A percentile compares a stretch with the other conserved stretches of the same genome.
Conservation (phyloP, 768 basidiomycete species). For the Hypholoma sublateritium region DNA sequence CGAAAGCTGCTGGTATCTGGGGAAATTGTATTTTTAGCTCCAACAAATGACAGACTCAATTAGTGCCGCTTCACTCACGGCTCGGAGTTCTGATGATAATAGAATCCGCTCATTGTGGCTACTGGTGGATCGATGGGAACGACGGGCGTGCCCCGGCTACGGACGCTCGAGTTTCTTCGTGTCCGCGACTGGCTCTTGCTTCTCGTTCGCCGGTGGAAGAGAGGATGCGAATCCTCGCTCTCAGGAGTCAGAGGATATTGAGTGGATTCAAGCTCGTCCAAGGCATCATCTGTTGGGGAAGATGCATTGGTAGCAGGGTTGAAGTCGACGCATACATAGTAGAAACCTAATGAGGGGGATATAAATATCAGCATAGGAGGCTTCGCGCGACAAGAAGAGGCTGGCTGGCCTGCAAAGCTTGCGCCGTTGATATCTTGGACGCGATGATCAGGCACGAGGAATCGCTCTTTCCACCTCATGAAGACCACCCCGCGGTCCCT, state of each 20-base stretch:
- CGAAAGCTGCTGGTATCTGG: constrained; percentile 87
- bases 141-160: constrained; percentile 48
- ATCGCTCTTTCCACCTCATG: constrained; percentile 97
- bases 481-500: constrained; percentile 82
- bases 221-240: constrained; percentile 17
- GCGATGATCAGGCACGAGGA: constrained; percentile 92
- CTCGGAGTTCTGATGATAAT: constrained; percentile 91
- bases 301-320: constrained; percentile 56
- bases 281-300: constrained; percentile 24
- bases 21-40: constrained; percentile 8
- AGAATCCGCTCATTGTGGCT: constrained; percentile 87
- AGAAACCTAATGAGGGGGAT: constrained; percentile 64
- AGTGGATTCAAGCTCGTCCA: constrained; percentile 6
- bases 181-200: constrained; percentile 33
- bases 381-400: background rate
- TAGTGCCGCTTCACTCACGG: constrained; percentile 55
- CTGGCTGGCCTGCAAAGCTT: constrained; percentile 82
- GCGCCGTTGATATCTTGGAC: constrained; percentile 94
- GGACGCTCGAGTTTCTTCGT: constrained; percentile 49
- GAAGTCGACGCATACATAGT: constrained; percentile 94
- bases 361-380: background rate
- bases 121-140: constrained; percentile 48
- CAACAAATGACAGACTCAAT: background rate
- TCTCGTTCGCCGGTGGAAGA: constrained; percentile 26
- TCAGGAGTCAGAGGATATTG: constrained; percentile 30